Evolutionary conservation across 2,329 filamentous ascomycete genomes (phyloP).

Genomic region (Fusarium nematophilum): DNA sequence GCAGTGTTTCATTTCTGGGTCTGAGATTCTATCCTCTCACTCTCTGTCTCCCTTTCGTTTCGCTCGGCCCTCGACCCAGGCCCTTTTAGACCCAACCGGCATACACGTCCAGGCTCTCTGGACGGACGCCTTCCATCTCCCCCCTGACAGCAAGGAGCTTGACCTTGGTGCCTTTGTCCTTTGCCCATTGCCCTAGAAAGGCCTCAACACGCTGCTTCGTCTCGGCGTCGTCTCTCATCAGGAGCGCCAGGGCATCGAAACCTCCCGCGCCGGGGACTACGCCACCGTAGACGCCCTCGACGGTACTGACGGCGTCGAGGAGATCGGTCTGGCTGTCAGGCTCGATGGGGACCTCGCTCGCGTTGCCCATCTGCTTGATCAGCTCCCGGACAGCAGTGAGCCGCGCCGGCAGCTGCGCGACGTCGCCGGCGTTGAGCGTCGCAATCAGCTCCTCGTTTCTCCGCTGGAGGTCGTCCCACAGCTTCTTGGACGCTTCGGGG

Average conservation of each 20-base stretch:
- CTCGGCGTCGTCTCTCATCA: slow-evolving; percentile 78
- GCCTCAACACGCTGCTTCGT: slow-evolving; percentile 70
- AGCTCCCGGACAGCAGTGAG: slow-evolving; percentile 66
- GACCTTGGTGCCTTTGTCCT: slow-evolving; percentile 69
- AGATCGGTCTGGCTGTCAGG: slow-evolving; percentile 86
- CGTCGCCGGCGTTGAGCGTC: slow-evolving; percentile 66
- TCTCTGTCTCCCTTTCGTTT: slow-evolving; percentile 1
- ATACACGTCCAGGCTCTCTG: slow-evolving; percentile 59
- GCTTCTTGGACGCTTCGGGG: slow-evolving; percentile 68
- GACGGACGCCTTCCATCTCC: slow-evolving; percentile 74
- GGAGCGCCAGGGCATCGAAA: slow-evolving; percentile 86
- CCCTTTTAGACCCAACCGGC: slow-evolving; percentile 54
- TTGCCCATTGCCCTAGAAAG: slow-evolving; percentile 75
- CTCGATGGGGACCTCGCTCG: slow-evolving; percentile 87
- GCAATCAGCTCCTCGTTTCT: slow-evolving; percentile 78
- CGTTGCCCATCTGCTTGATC: slow-evolving; percentile 80
- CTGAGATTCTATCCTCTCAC: slow-evolving; percentile 29
- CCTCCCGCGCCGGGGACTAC: slow-evolving; percentile 95
- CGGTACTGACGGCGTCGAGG: slow-evolving; percentile 76
- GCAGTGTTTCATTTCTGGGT: slow-evolving; percentile 24
- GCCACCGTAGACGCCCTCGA: slow-evolving; percentile 87
- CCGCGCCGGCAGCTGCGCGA: slow-evolving; percentile 57
- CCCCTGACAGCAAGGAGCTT: slow-evolving; percentile 76
- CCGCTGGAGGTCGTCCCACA: slow-evolving; percentile 82
- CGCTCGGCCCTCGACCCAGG: too few relatives aligned